phyloP scores from a whole-genome alignment of 768 basidiomycete species.

The Rhizopogon roseolus region DNA sequence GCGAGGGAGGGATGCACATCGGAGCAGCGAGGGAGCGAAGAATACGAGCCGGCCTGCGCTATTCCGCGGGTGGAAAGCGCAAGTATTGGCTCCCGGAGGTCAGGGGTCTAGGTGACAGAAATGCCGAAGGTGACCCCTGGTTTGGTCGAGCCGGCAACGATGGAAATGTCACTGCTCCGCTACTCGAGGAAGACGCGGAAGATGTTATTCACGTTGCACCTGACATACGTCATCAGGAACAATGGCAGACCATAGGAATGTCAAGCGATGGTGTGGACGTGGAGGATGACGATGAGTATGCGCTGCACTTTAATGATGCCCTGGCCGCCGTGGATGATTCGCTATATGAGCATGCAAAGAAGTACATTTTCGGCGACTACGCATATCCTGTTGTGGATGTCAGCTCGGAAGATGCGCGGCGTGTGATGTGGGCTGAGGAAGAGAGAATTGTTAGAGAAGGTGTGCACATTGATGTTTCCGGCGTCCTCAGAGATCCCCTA shows the following conservation, averaged over 20 bases:
- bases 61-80: slow-evolving; percentile 80
- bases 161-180: slow-evolving; percentile 69
- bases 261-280: slow-evolving; percentile 25
- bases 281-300: slow-evolving; percentile 31
- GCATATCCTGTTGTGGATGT: slow-evolving; percentile 88
- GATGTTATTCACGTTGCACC: slow-evolving; percentile 62
- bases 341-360: slow-evolving; percentile 69
- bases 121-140: slow-evolving; percentile 29
- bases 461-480: neutral
- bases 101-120: slow-evolving; percentile 32
- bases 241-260: slow-evolving; percentile 9
- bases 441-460: slow-evolving; percentile 24
- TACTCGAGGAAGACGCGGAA: slow-evolving; percentile 59
- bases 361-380: slow-evolving; percentile 87
- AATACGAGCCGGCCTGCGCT: slow-evolving; percentile 88
- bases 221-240: slow-evolving; percentile 37
- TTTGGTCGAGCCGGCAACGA: slow-evolving; percentile 27
- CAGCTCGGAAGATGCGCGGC: slow-evolving; percentile 47
- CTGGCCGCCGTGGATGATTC: slow-evolving; percentile 59
- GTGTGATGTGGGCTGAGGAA: slow-evolving; percentile 25
- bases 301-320: slow-evolving; percentile 19
- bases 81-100: slow-evolving; percentile 95
- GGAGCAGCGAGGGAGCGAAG: slow-evolving; percentile 82
- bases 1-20: slow-evolving; percentile 88
- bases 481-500: slow-evolving; percentile 5